Evolutionary conservation across 177 flowering plant genomes (phyloP).

Genomic region (Tripterygium wilfordii): DNA sequence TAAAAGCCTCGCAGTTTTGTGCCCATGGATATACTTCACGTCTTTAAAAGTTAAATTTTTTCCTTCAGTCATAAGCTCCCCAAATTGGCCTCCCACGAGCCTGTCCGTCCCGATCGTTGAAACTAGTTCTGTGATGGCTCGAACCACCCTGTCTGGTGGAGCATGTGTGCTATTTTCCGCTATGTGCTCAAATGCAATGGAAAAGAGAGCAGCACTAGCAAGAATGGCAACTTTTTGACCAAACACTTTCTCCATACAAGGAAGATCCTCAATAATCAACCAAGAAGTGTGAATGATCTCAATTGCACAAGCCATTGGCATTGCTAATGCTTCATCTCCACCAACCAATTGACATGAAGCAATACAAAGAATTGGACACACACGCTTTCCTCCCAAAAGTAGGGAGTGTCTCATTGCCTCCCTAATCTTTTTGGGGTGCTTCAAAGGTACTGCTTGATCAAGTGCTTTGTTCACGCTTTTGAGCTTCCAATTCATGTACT

Average conservation of each 20-base stretch:
- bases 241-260: slow-evolving; percentile 18
- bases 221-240: slow-evolving; percentile 15
- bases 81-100: slow-evolving; percentile 16
- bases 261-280: slow-evolving; percentile 16
- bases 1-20: background rate
- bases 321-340: slow-evolving; percentile 13
- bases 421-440: slow-evolving; percentile 7
- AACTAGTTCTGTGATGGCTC: slow-evolving; percentile 15
- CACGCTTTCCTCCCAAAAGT: slow-evolving; percentile 12
- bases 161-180: background rate
- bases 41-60: slow-evolving; percentile 7
- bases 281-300: slow-evolving; percentile 14
- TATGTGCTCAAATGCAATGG: slow-evolving; percentile 13
- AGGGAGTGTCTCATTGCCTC: slow-evolving; percentile 16
- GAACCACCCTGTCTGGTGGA: slow-evolving; percentile 7
- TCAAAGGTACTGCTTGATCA: slow-evolving; percentile 8
- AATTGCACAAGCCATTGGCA: slow-evolving; percentile 14
- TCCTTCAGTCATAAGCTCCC: slow-evolving; percentile 14
- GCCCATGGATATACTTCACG: background rate
- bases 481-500: slow-evolving; percentile 7
- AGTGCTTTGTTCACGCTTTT: slow-evolving; percentile 10
- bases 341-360: slow-evolving; percentile 18
- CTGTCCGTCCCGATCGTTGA: slow-evolving; percentile 18
- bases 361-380: slow-evolving; percentile 4
- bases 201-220: slow-evolving; percentile 19